A percentile compares a stretch with the other conserved stretches of the same genome.
These are phyloP conservation scores for Orychophragmus violaceus DNA, from an alignment of 345 rosid genomes.

Conservation along the genomic window DNA sequence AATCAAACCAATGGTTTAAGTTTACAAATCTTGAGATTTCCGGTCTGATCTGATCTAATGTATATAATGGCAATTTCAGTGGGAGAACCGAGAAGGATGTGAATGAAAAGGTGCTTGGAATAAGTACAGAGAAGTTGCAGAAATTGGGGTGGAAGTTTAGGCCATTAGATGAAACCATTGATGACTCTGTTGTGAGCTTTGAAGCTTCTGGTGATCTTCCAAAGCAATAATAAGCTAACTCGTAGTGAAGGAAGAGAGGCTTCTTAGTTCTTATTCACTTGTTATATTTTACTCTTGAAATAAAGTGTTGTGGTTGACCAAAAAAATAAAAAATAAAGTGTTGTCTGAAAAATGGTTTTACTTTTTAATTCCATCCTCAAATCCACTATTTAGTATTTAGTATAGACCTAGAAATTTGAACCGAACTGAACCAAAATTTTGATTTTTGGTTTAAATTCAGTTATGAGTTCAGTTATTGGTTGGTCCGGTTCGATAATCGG, in stretches of 20 bases:
- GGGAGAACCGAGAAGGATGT: slow-evolving; percentile 1
- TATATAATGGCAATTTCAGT: slow-evolving; percentile 17
- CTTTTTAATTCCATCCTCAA: not conserved
- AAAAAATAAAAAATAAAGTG: too few relatives aligned
- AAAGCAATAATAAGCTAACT: slow-evolving; percentile 4
- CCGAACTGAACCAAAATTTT: too few relatives aligned
- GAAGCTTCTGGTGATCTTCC: slow-evolving; percentile 32
- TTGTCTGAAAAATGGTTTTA: too few relatives aligned
- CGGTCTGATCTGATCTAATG: not conserved
- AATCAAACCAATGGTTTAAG: not conserved
- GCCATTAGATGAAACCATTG: slow-evolving; percentile 37
- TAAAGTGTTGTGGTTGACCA: too few relatives aligned
- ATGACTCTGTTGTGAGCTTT: slow-evolving; percentile 37
- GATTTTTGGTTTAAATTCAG: not conserved
- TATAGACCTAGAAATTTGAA: too few relatives aligned
- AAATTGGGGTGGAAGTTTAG: slow-evolving; percentile 46
- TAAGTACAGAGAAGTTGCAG: slow-evolving; percentile 40
- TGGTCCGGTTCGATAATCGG: too few relatives aligned
- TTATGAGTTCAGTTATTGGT: too few relatives aligned
- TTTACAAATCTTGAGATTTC: not conserved
- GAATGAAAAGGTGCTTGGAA: slow-evolving; percentile 5
- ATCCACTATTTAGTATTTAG: not conserved
- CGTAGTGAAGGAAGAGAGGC: not conserved
- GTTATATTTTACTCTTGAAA: not conserved
- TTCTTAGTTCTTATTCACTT: not conserved